Percentiles rank a stretch among this genome's conserved stretches.
Conservation (phyloP, 2,329 filamentous ascomycete species). For the Xylaria sp. region DNA sequence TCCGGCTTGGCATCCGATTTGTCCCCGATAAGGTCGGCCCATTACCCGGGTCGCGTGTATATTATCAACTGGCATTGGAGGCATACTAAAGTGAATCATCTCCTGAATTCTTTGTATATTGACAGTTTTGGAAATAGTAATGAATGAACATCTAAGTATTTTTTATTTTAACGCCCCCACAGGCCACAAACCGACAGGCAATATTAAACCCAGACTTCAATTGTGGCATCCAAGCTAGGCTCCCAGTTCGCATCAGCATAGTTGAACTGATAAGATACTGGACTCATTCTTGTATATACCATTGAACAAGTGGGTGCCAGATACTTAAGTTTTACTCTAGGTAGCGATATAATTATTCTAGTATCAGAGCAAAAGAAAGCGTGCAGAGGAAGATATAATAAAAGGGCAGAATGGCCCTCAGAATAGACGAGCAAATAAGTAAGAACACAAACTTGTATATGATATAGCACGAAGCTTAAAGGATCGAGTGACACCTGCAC, state of each 20-base stretch:
- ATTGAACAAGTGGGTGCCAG: too few species aligned
- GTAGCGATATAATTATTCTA: too few species aligned
- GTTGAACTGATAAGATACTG: too few species aligned
- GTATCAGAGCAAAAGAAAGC: neutral
- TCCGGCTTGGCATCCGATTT: conserved; percentile 36
- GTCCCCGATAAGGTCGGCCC: conserved; percentile 28
- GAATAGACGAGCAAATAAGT: neutral
- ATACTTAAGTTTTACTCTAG: too few species aligned
- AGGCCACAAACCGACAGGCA: too few species aligned
- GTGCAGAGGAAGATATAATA: too few species aligned
- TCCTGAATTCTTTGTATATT: neutral
- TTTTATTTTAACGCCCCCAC: neutral
- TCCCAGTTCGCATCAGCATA: neutral
- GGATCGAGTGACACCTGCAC: neutral
- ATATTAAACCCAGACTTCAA: neutral
- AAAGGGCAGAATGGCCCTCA: neutral
- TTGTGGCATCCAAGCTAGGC: neutral
- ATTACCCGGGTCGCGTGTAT: conserved; percentile 10
- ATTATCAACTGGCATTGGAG: neutral
- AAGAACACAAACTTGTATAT: neutral
- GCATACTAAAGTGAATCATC: too few species aligned
- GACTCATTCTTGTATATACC: too few species aligned
- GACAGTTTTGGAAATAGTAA: neutral
- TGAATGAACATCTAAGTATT: neutral
- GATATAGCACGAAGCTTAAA: neutral